Base-by-base conservation (phyloP, 176 grass and related monocot species). In the Zoysia pacifica region DNA sequence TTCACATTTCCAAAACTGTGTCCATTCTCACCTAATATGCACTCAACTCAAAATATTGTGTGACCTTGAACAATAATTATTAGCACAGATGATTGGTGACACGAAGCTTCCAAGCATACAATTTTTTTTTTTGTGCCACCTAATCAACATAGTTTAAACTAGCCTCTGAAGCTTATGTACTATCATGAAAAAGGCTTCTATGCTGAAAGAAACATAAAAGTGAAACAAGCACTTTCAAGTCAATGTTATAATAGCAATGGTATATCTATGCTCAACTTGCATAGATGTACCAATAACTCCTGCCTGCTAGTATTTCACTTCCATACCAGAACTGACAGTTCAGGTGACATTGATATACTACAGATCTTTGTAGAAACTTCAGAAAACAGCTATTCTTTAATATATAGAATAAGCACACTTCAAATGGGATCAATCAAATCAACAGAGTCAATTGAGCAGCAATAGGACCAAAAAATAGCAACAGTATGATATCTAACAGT, bases 391-490 rank as follows among this genome's bases (percentile, higher is more conserved):
- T 53, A 5, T n/a, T 66, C 42, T 6, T 75, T 52, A 49, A 62
- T 35, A 45, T 58, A 55, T 61, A 74, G 72, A 13, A 69, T 76
- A 62, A 49, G 69, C 14, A 71, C n/a, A 72, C 47, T 37, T 63
- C n/a, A 61, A 35, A 72, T 60, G 42, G 41, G 62, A 59, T 39
- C 28, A 28, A 40, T 59, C 61, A 66, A 85, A 79, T 46, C 6
- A 41, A 78, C 11, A 85, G 40, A 61, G 28, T 28, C 40, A 79
- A 58, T 69, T 41, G 14, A 7, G 28, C 39, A 15, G 46, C 15
- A 75, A 60, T 11, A 48, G 49, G 56, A 74, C 43, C 70, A 35
- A 35, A 68, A 67, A 68, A 11, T 40, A 86, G n/a, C 77, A 87
- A 73, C 44, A 11, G 16, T 11, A 62, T 39, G 56, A 64, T 76